phyloP scores from a whole-genome alignment of 768 basidiomycete genomes.

The Tulasnella sp. region DNA sequence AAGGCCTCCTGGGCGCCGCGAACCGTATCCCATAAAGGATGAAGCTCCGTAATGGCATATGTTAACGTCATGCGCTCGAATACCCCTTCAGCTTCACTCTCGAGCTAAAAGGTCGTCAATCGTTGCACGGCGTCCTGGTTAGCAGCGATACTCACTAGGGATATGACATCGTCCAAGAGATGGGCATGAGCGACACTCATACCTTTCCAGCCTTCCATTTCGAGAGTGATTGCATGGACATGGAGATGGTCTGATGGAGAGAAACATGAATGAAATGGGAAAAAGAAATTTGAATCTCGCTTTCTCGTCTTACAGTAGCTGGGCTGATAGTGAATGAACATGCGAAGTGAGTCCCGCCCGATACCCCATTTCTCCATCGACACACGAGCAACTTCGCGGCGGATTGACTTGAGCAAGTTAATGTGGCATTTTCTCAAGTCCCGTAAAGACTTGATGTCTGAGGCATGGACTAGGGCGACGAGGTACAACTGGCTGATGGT shows the following conservation, averaged over 20 bases:
- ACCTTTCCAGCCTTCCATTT: conserved; percentile 58
- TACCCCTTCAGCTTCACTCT: conserved; percentile 49
- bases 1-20: neutral
- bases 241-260: conserved; percentile 79
- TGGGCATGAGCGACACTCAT: conserved; percentile 89
- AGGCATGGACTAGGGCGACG: conserved; percentile 64
- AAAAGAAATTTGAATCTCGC: neutral
- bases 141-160: conserved; percentile 50
- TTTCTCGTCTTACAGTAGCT: conserved; percentile 69
- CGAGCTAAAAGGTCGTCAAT: conserved; percentile 49
- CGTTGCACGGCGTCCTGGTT: neutral
- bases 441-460: conserved; percentile 63
- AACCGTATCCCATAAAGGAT: conserved; percentile 51
- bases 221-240: conserved; percentile 82
- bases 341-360: conserved; percentile 54
- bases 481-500: conserved; percentile 80
- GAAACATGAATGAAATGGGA: neutral
- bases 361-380: conserved; percentile 66
- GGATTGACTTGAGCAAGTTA: conserved; percentile 61
- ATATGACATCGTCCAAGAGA: conserved; percentile 86
- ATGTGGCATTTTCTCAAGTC: conserved; percentile 68
- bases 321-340: conserved; percentile 94
- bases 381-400: conserved; percentile 48
- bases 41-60: conserved; percentile 78
- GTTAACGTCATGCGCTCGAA: conserved; percentile 72